Evolutionary conservation across 179 eudicot species (phyloP).

Genomic region (Corrigiola litoralis): DNA sequence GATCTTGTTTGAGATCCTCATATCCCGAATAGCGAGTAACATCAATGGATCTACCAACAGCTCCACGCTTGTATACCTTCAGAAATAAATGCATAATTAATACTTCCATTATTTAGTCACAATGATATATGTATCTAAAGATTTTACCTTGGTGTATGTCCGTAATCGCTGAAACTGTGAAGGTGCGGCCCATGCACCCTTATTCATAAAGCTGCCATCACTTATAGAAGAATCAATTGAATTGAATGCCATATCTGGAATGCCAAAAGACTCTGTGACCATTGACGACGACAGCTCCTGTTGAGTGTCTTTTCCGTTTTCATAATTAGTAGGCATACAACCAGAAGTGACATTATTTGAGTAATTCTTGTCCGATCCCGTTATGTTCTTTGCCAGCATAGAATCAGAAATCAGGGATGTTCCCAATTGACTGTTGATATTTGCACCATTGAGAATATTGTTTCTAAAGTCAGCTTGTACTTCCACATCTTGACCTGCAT

Average conservation of each 20-base stretch:
- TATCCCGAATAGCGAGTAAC: slow-evolving; percentile 81
- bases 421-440: slow-evolving; percentile 43
- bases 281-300: slow-evolving; percentile 86
- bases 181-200: slow-evolving; percentile 62
- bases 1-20: slow-evolving; percentile 88
- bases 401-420: slow-evolving; percentile 56
- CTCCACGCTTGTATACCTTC: slow-evolving; percentile 97
- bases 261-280: slow-evolving; percentile 93
- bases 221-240: slow-evolving; percentile 75
- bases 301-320: slow-evolving; percentile 69
- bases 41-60: slow-evolving; percentile 97
- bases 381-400: slow-evolving; percentile 44
- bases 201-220: slow-evolving; percentile 65
- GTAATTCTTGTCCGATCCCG: slow-evolving; percentile 53
- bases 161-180: slow-evolving; percentile 78
- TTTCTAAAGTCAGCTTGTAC: slow-evolving; percentile 52
- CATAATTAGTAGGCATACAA: slow-evolving; percentile 57
- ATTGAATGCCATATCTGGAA: slow-evolving; percentile 79
- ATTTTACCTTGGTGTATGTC: slow-evolving; percentile 82
- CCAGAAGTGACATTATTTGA: slow-evolving; percentile 54
- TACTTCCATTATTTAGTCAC: not conserved
- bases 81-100: slow-evolving; percentile 10
- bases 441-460: slow-evolving; percentile 35
- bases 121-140: not conserved
- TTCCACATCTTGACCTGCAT: slow-evolving; percentile 49